phyloP scores from a whole-genome alignment of 2,329 filamentous ascomycete genomes.

The Sporothrix euskadiensis region DNA sequence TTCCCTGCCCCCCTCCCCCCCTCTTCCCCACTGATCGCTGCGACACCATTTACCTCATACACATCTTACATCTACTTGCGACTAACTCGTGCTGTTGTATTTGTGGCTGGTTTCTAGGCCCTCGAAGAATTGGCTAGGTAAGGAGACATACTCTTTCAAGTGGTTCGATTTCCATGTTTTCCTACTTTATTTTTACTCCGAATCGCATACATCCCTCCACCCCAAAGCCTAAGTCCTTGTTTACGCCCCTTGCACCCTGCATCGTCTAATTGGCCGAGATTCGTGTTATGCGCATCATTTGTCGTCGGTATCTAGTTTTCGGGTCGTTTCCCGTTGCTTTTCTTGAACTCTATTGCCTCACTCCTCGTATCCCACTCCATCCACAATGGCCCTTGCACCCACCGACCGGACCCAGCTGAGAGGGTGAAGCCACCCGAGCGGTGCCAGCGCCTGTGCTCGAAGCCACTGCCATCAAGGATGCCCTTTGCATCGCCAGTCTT shows the following conservation, averaged over 20 bases:
- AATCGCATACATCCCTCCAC: background rate
- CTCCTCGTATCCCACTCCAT: background rate
- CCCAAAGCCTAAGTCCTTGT: background rate
- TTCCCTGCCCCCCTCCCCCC: background rate
- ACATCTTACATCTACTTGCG: background rate
- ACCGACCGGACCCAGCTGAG: background rate
- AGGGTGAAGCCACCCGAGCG: background rate
- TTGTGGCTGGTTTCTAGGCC: slow-evolving; percentile 27
- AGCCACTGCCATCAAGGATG: background rate
- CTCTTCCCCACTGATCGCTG: background rate
- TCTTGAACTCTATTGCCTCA: background rate
- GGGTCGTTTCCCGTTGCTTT: background rate
- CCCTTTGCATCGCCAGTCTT: background rate
- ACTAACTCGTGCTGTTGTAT: slow-evolving; percentile 20
- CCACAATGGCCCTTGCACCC: background rate
- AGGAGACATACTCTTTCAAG: background rate
- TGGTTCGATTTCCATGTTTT: slow-evolving; percentile 1
- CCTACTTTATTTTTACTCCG: background rate
- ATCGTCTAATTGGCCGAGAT: slow-evolving; percentile 7
- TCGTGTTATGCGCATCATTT: background rate
- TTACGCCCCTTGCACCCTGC: background rate
- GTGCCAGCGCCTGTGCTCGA: background rate
- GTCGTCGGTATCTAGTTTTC: background rate
- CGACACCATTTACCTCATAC: background rate
- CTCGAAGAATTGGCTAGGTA: slow-evolving; percentile 30